These are phyloP conservation scores for Apiosordaria backusii DNA, from an alignment of 495 filamentous ascomycete species.

Conservation along the genomic window DNA sequence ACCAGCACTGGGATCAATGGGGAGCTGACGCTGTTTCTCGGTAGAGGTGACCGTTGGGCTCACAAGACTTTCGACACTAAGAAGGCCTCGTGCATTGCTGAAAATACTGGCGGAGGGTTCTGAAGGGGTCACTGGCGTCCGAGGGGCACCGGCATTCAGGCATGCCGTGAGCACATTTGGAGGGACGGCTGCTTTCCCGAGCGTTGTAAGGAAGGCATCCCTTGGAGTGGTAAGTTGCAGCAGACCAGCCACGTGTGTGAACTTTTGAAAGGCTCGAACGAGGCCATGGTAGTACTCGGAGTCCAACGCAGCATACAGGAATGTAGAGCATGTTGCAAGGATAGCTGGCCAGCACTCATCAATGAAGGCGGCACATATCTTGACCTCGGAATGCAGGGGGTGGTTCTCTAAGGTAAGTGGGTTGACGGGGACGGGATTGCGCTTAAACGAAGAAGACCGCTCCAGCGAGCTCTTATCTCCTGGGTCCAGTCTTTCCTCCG, in stretches of 20 bases:
- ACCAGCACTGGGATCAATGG: constrained; percentile 46
- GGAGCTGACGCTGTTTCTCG: constrained; percentile 53
- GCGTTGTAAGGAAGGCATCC: constrained; percentile 90
- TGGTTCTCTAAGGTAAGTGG: constrained; percentile 71
- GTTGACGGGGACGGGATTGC: constrained; percentile 69
- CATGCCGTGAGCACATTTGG: constrained; percentile 66
- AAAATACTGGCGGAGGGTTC: constrained; percentile 54
- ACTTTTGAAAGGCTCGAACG: constrained; percentile 91
- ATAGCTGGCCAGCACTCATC: constrained; percentile 94
- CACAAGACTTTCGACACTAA: constrained; percentile 62
- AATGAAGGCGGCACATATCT: constrained; percentile 74
- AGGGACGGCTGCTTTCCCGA: constrained; percentile 89
- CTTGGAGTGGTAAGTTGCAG: constrained; percentile 78
- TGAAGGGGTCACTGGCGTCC: constrained; percentile 35
- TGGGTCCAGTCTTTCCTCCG: constrained; percentile 28
- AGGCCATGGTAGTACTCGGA: constrained; percentile 92
- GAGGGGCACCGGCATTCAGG: constrained; percentile 41
- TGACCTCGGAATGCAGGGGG: constrained; percentile 64
- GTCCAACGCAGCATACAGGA: constrained; percentile 85
- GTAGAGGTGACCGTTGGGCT: constrained; percentile 41
- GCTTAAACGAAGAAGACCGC: constrained; percentile 49
- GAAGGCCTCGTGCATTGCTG: constrained; percentile 58
- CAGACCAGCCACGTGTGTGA: constrained; percentile 90
- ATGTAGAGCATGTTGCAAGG: constrained; percentile 89
- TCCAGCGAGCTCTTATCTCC: constrained; percentile 41